Base-by-base conservation (phyloP, 305 asterid species). In the Plantago lanceolata region DNA sequence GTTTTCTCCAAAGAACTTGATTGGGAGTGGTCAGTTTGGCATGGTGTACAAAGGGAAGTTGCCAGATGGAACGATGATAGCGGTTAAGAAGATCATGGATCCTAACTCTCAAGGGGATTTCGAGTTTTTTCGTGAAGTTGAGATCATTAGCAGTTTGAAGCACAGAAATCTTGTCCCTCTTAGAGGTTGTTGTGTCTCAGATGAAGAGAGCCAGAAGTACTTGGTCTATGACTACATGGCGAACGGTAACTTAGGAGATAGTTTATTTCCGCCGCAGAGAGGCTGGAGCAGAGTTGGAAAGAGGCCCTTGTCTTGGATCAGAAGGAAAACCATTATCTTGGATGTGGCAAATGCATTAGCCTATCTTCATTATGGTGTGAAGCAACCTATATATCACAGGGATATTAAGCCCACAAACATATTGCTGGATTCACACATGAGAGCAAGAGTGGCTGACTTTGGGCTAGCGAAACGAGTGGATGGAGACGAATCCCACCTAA, bases 391-490 rank as follows among this genome's bases (percentile, higher is more conserved):
- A 44, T 83, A 79, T 47, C 94, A 86, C 54, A 75, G 88, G 40
- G 94, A 85, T 17, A 81, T 85, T 29, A 85, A 85, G 81, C 80
- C 82, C 1, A 78, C 86, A 18, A 86, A 86, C 82, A 86, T 86
- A 61, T 71, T 84, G 20, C 59, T 86, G 9, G 90, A 84, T 61
- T 67, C 64, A 21, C 19, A 28, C 33, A 81, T 81, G 90, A 81
- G 84, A 35, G 94, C 88, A 5, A 63, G 78, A 59, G 79, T 86
- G 15, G 83, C 81, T 0, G 94, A 86, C 68, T 86, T 86, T 7
- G 90, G 90, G 45, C 76, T 86, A 0, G 94, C 85, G 3, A 81
- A 48, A 50, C 84, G 68, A 52, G 76, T 68, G 5, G 66, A 18
- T 14, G 81, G 74, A 53, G 75, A 74, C 3, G 78, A 67, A 28